Evolutionary conservation across 164 flowering plant species (phyloP), one percentile per base, ranked within the genome.

Genomic region (Chimonanthus salicifolius): DNA sequence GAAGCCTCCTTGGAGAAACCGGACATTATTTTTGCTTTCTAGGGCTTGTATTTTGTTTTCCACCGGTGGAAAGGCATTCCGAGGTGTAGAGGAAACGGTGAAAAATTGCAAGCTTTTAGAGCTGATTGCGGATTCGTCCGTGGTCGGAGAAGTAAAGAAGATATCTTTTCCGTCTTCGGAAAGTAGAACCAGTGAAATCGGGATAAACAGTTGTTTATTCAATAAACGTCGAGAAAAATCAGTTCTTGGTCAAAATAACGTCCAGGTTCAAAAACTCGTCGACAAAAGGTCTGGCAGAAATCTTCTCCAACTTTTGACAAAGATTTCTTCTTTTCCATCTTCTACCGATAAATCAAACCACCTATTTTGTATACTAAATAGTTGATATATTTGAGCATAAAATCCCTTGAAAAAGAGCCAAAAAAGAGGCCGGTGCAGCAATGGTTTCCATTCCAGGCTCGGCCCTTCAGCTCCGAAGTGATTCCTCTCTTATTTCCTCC

Each of bases 381-480:
- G 33, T 33, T 33, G 33, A 33, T 33, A 33, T 33, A 33, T 33
- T 33, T 33, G 33, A 33, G 45, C 44, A 5, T 47, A 7, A n/a
- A 62, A 63, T 7, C 48, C 58, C 11, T 21, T 46, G 11, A 45
- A 58, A 33, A 74, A 62, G n/a, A 62, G 69, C 70, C 18, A 62
- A 33, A 33, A 33, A 33, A 33, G 33, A 33, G 33, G 33, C 33
- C 33, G 3, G 49, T 16, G 13, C 16, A 11, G 47, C 68, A 33
- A 86, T 87, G 93, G 82, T 90, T 76, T 74, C 83, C 20, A 49
- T 69, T 67, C 76, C 87, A 4, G 83, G 83, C 60, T 78, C 87
- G 1, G 71, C 72, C 44, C 18, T 86, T 49, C 85, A 82, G 64
- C 78, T 80, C 33, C 80, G 79, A 13, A 75, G 69, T 72, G 74